Evolutionary conservation across 2,329 filamentous ascomycete species (phyloP), one percentile per base, ranked within the genome.

Genomic region (Cladosporium phlei): DNA sequence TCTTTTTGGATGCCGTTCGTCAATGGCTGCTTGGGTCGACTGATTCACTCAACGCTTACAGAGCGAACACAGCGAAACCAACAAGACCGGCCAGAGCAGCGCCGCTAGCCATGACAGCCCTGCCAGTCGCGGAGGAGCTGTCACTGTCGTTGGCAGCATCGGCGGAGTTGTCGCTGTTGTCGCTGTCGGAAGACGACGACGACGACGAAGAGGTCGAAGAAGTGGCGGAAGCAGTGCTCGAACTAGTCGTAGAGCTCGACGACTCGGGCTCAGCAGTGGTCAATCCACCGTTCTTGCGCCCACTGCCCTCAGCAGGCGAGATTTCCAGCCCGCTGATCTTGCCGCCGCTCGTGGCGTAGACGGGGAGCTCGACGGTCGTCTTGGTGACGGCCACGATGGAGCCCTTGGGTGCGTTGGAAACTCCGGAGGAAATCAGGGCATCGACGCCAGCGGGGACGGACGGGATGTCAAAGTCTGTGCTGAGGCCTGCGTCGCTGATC

Each of bases 401-500:
- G 32, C 73, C 74, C 4, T 63, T 63, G 29, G 82, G 80, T 47
- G 81, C 77, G 53, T 78, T 78, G 38, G 67, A 70, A 50, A 95
- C 78, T 52, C 91, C 90, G 38, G 85, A 80, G 55, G 86, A 74
- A 62, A 96, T 91, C 59, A 95, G 74, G 35, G 78, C 74, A 51
- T 82, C 73, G 29, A 82, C 83, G 54, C 82, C 85, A 3, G 77
- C 72, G 10, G 88, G 88, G 5, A 80, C 73, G 3, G 61, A 69
- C 38, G 85, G 90, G 48, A 95, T 72, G 35, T 82, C 83, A 71
- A 95, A 97, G 74, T 88, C 85, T 65, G 71, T 82, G 67, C 77
- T 78, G 74, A 95, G 95, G 52, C 75, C 77, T 50, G 76, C 69
- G 53, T 73, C 72, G 50, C 72, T 76, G 69, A 96, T 90, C 45